Evolutionary conservation across 1,139 yeast genomes (phyloP).

Genomic region (Saccharomyces hybrid): DNA sequence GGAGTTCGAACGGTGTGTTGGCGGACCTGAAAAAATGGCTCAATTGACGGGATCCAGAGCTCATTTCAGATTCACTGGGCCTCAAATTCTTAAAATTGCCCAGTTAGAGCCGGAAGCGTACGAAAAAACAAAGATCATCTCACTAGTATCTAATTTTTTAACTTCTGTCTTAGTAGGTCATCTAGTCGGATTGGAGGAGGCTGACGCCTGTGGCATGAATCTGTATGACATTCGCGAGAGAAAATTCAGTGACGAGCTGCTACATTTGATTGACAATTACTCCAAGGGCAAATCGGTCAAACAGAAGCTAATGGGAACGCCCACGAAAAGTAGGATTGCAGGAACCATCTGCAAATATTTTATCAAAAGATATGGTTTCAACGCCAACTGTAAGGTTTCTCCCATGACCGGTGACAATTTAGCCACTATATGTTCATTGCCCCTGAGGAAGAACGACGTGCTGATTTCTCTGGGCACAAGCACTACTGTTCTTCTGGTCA

Average conservation of each 20-base stretch:
- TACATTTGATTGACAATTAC: constrained; percentile 33
- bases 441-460: constrained; percentile 68
- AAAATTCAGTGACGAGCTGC: constrained; percentile 47
- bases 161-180: constrained; percentile 64
- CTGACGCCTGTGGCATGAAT: constrained; percentile 92
- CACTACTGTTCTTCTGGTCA: constrained; percentile 76
- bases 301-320: constrained; percentile 23
- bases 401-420: constrained; percentile 87
- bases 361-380: constrained; percentile 55
- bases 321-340: constrained; percentile 34
- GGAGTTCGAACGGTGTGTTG: constrained; percentile 49
- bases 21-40: constrained; percentile 58
- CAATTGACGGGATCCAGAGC: constrained; percentile 76
- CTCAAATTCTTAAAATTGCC: constrained; percentile 74
- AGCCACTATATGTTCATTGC: constrained; percentile 80
- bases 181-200: constrained; percentile 61
- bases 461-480: constrained; percentile 83
- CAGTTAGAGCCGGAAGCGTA: constrained; percentile 49
- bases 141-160: constrained; percentile 72
- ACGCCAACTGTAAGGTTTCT: constrained; percentile 46
- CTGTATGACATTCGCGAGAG: constrained; percentile 57
- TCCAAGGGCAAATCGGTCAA: constrained; percentile 7
- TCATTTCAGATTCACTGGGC: constrained; percentile 84
- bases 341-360: constrained; percentile 52
- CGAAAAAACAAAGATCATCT: constrained; percentile 50